These are phyloP conservation scores for Zygotorulaspora mrakii DNA, from an alignment of 1,139 yeast species.

Conservation along the genomic window DNA sequence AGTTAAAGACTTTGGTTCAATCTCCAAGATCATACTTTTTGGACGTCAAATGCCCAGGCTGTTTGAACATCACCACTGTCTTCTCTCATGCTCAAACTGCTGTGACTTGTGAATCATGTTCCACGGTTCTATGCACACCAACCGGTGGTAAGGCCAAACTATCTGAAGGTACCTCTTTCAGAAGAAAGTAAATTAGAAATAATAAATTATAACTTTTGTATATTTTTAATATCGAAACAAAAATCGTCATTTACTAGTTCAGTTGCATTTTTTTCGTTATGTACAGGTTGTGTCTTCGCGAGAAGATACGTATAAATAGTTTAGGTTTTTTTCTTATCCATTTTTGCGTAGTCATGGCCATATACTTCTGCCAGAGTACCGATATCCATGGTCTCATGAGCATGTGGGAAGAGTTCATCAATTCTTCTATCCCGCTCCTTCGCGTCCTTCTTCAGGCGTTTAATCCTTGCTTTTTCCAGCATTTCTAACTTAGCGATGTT, in stretches of 20 bases:
- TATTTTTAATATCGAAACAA: slow-evolving; percentile 18
- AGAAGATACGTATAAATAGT: too few species aligned
- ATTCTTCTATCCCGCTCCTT: slow-evolving; percentile 25
- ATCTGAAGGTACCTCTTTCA: slow-evolving; percentile 99
- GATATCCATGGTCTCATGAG: slow-evolving; percentile 7
- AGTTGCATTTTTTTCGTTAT: not conserved
- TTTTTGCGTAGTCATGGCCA: slow-evolving; percentile 18
- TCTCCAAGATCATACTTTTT: slow-evolving; percentile 98
- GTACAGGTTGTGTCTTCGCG: too few species aligned
- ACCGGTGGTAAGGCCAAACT: slow-evolving; percentile 99
- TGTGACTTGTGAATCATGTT: slow-evolving; percentile 97
- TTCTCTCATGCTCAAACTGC: slow-evolving; percentile 99
- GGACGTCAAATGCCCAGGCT: slow-evolving; percentile 99
- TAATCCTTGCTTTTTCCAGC: slow-evolving; percentile 33
- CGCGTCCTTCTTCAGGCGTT: slow-evolving; percentile 22
- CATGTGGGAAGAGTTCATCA: slow-evolving; percentile 20
- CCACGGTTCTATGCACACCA: slow-evolving; percentile 97
- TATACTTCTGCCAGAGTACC: slow-evolving; percentile 18
- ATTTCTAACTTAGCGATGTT: slow-evolving; percentile 31
- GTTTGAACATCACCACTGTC: slow-evolving; percentile 97
- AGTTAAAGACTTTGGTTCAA: slow-evolving; percentile 95
- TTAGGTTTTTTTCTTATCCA: slow-evolving; percentile 11
- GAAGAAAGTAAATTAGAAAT: slow-evolving; percentile 74
- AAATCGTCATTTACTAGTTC: slow-evolving; percentile 10
- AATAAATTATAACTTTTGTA: slow-evolving; percentile 15